Evolutionary conservation across 805 yeast species (phyloP).

Genomic region (Monosporozyma aerobia): DNA sequence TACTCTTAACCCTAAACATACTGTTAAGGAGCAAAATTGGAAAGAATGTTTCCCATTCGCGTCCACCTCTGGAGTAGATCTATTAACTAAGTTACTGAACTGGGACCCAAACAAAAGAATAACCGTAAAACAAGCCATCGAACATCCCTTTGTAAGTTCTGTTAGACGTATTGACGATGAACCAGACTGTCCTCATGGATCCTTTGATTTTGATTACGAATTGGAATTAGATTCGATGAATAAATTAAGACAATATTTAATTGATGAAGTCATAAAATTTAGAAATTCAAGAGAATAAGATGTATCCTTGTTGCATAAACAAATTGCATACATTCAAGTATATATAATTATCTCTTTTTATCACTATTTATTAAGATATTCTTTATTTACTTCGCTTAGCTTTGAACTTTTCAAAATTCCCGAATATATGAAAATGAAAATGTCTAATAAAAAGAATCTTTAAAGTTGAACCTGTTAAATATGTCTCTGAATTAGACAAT

Average conservation of each 20-base stretch:
- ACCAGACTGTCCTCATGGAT: conserved; percentile 35
- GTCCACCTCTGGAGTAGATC: conserved; percentile 38
- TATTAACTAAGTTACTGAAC: conserved; percentile 45
- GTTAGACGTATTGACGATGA: conserved; percentile 53
- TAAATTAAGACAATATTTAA: conserved; percentile 40
- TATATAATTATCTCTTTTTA: not conserved
- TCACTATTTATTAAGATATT: not conserved
- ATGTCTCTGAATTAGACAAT: too few relatives aligned
- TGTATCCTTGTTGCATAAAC: not conserved
- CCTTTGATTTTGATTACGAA: conserved; percentile 67
- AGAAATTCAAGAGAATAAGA: not conserved
- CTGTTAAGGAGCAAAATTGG: conserved; percentile 35
- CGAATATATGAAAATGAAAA: not conserved
- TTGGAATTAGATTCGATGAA: conserved; percentile 30
- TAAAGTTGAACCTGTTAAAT: not conserved
- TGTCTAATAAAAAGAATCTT: not conserved
- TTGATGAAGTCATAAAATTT: conserved; percentile 39
- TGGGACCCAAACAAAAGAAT: conserved; percentile 57
- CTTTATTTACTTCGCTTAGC: not conserved
- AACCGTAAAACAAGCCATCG: conserved; percentile 46
- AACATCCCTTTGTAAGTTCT: conserved; percentile 44
- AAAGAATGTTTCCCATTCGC: conserved; percentile 54
- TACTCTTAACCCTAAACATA: conserved; percentile 12
- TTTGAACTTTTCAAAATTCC: not conserved
- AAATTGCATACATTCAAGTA: too few relatives aligned